Conservation (phyloP, 1,139 yeast genomes). For the Candida sp. region DNA sequence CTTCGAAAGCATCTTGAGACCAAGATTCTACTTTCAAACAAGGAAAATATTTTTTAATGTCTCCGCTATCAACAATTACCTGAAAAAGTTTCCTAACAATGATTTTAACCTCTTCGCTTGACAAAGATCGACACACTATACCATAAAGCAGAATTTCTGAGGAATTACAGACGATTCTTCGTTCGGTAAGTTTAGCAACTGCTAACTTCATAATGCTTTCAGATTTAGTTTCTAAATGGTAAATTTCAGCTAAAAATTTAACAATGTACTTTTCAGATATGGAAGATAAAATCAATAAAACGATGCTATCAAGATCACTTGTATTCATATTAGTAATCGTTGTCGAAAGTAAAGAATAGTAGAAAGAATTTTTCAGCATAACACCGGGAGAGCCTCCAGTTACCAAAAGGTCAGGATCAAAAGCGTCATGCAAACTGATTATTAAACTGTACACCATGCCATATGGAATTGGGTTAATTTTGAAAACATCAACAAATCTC, state of each 20-base stretch:
- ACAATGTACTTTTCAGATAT: background rate
- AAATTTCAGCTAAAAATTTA: background rate
- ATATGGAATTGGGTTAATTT: conserved; percentile 12
- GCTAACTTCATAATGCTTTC: background rate
- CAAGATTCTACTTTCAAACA: conserved; percentile 22
- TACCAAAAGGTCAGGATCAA: conserved; percentile 18
- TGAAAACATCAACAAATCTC: conserved; percentile 18
- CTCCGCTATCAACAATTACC: conserved; percentile 28
- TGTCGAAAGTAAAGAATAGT: background rate
- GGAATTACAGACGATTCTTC: conserved; percentile 2
- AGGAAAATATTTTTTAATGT: conserved; percentile 19
- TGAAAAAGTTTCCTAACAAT: conserved; percentile 31
- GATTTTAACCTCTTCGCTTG: conserved; percentile 20
- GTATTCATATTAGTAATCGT: background rate
- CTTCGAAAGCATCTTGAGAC: conserved; percentile 28
- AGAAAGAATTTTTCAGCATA: conserved; percentile 1
- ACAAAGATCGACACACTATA: conserved; percentile 19
- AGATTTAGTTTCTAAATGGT: background rate
- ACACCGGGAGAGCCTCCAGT: conserved; percentile 4
- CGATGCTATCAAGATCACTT: background rate
- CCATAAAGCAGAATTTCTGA: conserved; percentile 23
- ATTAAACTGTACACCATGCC: conserved; percentile 15
- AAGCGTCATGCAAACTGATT: conserved; percentile 26
- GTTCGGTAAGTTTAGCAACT: background rate
- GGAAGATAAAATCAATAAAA: conserved; percentile 1